A percentile compares a stretch with the other conserved stretches of the same genome.
Conservation (phyloP, 345 rosid genomes). For the Kernera saxatilis region DNA sequence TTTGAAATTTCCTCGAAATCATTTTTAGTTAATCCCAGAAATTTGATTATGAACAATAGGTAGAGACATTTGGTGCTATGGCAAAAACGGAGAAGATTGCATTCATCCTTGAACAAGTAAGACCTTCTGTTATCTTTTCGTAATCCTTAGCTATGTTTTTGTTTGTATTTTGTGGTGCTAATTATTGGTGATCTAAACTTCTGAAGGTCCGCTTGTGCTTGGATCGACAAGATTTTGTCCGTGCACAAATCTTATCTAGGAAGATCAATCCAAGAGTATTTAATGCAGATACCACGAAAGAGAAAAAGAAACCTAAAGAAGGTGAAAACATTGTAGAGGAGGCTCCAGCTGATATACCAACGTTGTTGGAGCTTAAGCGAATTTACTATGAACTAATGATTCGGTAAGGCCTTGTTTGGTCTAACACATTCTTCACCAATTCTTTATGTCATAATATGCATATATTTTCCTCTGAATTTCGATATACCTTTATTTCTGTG, state of each 20-base stretch:
- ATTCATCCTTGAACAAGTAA: constrained; percentile 87
- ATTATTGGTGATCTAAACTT: background rate
- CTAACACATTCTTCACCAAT: background rate
- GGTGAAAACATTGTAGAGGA: constrained; percentile 75
- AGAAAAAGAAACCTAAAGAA: constrained; percentile 84
- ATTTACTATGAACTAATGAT: constrained; percentile 83
- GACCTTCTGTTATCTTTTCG: background rate
- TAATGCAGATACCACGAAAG: constrained; percentile 60
- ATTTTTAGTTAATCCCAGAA: background rate
- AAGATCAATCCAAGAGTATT: constrained; percentile 82
- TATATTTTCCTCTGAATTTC: background rate
- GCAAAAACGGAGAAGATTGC: constrained; percentile 97
- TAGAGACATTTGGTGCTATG: constrained; percentile 98
- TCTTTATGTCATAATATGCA: background rate
- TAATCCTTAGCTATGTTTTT: background rate
- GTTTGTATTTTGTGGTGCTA: background rate
- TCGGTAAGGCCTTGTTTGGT: constrained; percentile 33
- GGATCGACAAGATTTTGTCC: constrained; percentile 81
- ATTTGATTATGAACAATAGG: constrained; percentile 36
- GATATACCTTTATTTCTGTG: background rate
- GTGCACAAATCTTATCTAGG: constrained; percentile 88
- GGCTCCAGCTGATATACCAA: constrained; percentile 88
- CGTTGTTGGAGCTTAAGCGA: constrained; percentile 69
- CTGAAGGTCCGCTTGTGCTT: constrained; percentile 82
- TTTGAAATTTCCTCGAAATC: background rate